Percentiles rank a stretch among this genome's conserved stretches.
Evolutionary conservation across 1,139 yeast genomes (phyloP).

Genomic region (Petasospora fabianii): DNA sequence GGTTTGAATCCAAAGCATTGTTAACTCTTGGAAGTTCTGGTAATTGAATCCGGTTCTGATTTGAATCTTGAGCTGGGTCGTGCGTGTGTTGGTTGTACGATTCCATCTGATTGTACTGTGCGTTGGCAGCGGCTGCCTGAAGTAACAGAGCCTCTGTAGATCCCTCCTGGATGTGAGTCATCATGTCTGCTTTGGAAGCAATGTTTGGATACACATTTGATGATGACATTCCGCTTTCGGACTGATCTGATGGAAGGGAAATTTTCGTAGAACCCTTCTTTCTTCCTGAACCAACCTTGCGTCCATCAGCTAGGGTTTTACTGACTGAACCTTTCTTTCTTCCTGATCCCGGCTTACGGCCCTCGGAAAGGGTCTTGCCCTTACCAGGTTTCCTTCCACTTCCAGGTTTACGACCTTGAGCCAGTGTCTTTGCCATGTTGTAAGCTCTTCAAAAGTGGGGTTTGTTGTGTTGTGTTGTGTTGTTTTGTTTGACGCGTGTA

Average conservation of each 20-base stretch:
- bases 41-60: not conserved
- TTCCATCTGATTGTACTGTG: constrained; percentile 6
- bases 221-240: not conserved
- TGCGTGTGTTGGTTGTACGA: constrained; percentile 1
- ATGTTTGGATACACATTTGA: constrained; percentile 5
- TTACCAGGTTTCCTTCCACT: constrained; percentile 38
- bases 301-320: constrained; percentile 25
- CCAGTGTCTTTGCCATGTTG: constrained; percentile 36
- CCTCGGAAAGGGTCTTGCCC: constrained; percentile 37
- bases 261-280: constrained; percentile 15
- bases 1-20: constrained; percentile 4
- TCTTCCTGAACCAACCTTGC: constrained; percentile 27
- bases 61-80: too few species aligned
- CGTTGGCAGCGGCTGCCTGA: constrained; percentile 9
- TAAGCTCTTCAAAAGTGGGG: not conserved
- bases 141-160: constrained; percentile 5
- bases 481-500: not conserved
- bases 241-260: not conserved
- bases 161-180: constrained; percentile 1
- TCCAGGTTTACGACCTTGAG: constrained; percentile 38
- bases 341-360: constrained; percentile 38
- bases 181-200: constrained; percentile 1
- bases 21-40: constrained; percentile 1
- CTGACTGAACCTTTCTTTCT: constrained; percentile 30
- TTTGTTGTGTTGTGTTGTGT: not conserved